phyloP scores from a whole-genome alignment of 176 grass and related monocot genomes.

The Rhynchospora tenuis region DNA sequence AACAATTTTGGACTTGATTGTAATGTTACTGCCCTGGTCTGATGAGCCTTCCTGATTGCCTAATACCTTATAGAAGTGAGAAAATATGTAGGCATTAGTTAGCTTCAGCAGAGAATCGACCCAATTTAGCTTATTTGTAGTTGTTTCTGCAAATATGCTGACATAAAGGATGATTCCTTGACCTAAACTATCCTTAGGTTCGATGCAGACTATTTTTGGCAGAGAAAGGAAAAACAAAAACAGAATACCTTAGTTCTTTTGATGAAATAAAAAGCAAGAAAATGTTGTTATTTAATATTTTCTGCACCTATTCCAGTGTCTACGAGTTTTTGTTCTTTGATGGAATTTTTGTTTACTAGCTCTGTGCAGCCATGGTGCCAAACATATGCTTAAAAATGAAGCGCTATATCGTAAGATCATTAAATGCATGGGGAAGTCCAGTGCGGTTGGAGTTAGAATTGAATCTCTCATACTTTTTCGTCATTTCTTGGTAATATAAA shows the following conservation, averaged over 20 bases:
- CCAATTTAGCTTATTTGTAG: neutral
- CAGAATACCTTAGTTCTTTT: neutral
- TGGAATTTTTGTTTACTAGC: conserved; percentile 36
- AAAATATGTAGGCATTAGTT: neutral
- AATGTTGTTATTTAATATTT: neutral
- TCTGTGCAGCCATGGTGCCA: conserved; percentile 65
- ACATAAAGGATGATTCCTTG: neutral
- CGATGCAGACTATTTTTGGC: neutral
- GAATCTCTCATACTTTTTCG: conserved; percentile 59
- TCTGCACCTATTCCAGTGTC: neutral
- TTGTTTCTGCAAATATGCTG: neutral
- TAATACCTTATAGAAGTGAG: neutral
- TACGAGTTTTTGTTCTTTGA: neutral
- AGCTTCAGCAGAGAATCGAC: neutral
- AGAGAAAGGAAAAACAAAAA: neutral
- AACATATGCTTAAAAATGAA: conserved; percentile 51
- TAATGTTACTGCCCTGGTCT: neutral
- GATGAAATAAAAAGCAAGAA: neutral
- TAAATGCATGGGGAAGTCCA: conserved; percentile 33
- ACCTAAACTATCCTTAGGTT: conserved; percentile 3
- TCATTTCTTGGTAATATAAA: conserved; percentile 48
- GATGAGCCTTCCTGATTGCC: neutral
- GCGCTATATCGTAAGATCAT: conserved; percentile 34
- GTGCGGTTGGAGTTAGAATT: conserved; percentile 37
- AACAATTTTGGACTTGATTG: neutral